Evolutionary conservation across 2,329 filamentous ascomycete species (phyloP).

Genomic region (Fusarium nurragi): DNA sequence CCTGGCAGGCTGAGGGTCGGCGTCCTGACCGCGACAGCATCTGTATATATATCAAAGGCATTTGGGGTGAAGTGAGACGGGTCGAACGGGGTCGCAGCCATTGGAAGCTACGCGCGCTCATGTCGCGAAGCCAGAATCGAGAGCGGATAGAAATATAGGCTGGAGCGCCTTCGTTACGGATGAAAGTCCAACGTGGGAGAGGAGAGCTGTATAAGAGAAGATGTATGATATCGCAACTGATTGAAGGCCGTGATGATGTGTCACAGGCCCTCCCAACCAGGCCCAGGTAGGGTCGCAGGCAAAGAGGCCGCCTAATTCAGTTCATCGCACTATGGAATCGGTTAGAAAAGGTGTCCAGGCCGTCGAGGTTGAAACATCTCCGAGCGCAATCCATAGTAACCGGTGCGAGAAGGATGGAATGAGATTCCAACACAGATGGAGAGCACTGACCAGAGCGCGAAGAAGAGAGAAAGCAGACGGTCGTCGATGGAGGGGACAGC

Average conservation of each 20-base stretch:
- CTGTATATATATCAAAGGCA: slow-evolving; percentile 66
- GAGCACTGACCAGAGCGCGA: slow-evolving; percentile 39
- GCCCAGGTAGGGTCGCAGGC: slow-evolving; percentile 50
- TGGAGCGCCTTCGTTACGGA: slow-evolving; percentile 8
- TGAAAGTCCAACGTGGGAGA: background rate
- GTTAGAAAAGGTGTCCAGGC: slow-evolving; percentile 22
- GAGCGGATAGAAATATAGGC: slow-evolving; percentile 11
- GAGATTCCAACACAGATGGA: slow-evolving; percentile 16
- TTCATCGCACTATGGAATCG: slow-evolving; percentile 48
- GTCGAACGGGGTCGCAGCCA: slow-evolving; percentile 63
- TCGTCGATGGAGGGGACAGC: slow-evolving; percentile 3
- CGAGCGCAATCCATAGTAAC: slow-evolving; percentile 25
- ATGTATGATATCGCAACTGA: slow-evolving; percentile 15
- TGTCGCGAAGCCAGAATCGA: slow-evolving; percentile 39
- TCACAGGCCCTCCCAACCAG: slow-evolving; percentile 46
- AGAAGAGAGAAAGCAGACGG: slow-evolving; percentile 6
- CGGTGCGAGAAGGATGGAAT: slow-evolving; percentile 3
- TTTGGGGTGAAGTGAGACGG: slow-evolving; percentile 54
- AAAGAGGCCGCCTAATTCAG: slow-evolving; percentile 45
- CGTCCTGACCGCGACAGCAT: slow-evolving; percentile 50
- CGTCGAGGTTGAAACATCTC: slow-evolving; percentile 5
- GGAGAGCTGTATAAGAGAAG: background rate
- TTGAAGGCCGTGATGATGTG: slow-evolving; percentile 33
- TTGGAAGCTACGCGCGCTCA: slow-evolving; percentile 50
- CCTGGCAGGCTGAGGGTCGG: slow-evolving; percentile 54